Base-by-base conservation (phyloP, 805 yeast species). In the Starmera caribaea region DNA sequence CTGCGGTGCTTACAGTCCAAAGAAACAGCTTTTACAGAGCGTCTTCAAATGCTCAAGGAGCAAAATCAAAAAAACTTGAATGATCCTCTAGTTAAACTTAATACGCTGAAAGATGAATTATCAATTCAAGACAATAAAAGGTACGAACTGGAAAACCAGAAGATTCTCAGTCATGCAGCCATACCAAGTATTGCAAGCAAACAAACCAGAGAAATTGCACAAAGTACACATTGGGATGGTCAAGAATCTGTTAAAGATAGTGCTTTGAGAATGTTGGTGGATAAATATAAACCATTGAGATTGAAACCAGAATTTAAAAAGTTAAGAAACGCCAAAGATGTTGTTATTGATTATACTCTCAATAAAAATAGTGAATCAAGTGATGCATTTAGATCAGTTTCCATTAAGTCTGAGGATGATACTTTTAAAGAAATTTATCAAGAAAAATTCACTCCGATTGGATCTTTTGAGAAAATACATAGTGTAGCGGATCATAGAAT, bases 401-500 rank as follows among this genome's bases (percentile, higher is more conserved):
- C 26, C n/a, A n/a, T n/a, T 21, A 47, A 49, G 21, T 68, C 69
- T 7, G 72, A 69, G 31, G 73, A 68, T 30, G 44, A 61, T 0
- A 54, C 65, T 10, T 81, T 81, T 55, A 59, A 66, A 33, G 78
- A 78, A 38, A 50, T 76, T 48, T 82, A 83, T 51, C 71, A 69
- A 31, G 92, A 83, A 53, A 61, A 77, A 40, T 66, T 84, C 44
- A 61, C 65, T 4, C 66, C 66, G 0, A 53, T 61, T 29, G 65
- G 65, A 0, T 61, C 65, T 0, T 58, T 59, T 34, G 65, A 62
- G 37, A 62, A 61, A 42, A 73, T 82, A 24, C 73, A 69, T 35
- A 73, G 87, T 0, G 49, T 86, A 38, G 96, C 96, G 0, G 86
- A 82, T 49, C 76, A 79, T 30, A 65, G 76, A 37, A 85, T 88